Conservation (phyloP, 2,329 filamentous ascomycete genomes). For the Massarina eburnea region DNA sequence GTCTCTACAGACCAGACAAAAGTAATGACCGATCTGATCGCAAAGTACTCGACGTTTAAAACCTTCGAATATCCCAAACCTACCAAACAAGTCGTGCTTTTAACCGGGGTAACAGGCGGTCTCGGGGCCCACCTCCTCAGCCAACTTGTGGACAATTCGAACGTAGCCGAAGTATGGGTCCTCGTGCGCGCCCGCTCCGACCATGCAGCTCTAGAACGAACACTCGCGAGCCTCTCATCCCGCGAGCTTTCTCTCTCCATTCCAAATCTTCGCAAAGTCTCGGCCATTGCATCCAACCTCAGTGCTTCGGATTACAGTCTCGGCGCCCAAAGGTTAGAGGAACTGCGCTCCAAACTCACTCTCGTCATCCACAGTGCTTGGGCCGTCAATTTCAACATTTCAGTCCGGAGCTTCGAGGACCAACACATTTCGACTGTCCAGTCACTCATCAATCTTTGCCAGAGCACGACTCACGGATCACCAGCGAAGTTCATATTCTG, state of each 20-base stretch:
- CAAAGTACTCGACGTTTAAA: slow-evolving; percentile 46
- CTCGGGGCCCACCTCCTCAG: slow-evolving; percentile 62
- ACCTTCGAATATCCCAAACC: background rate
- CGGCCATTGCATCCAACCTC: slow-evolving; percentile 46
- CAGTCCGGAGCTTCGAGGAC: slow-evolving; percentile 52
- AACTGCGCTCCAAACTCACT: slow-evolving; percentile 33
- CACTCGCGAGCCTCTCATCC: slow-evolving; percentile 37
- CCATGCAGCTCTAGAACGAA: slow-evolving; percentile 36
- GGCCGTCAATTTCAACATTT: slow-evolving; percentile 61
- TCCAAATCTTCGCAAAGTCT: slow-evolving; percentile 28
- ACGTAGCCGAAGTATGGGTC: slow-evolving; percentile 51
- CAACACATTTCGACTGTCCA: slow-evolving; percentile 49
- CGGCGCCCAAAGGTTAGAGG: slow-evolving; percentile 13
- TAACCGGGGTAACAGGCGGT: slow-evolving; percentile 68
- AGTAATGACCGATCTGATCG: slow-evolving; percentile 51
- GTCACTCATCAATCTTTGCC: slow-evolving; percentile 48
- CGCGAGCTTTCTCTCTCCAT: slow-evolving; percentile 36
- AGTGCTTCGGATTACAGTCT: slow-evolving; percentile 47
- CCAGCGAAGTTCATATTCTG: slow-evolving; percentile 49
- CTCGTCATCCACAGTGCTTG: slow-evolving; percentile 56
- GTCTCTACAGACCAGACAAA: slow-evolving; percentile 42
- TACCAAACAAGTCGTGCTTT: slow-evolving; percentile 24
- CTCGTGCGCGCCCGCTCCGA: slow-evolving; percentile 52
- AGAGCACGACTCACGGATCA: slow-evolving; percentile 24
- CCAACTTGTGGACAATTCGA: slow-evolving; percentile 30